Evolutionary conservation across 2,329 filamentous ascomycete species (phyloP), one percentile per base, ranked within the genome.

Genomic region (Diaporthe destruens): DNA sequence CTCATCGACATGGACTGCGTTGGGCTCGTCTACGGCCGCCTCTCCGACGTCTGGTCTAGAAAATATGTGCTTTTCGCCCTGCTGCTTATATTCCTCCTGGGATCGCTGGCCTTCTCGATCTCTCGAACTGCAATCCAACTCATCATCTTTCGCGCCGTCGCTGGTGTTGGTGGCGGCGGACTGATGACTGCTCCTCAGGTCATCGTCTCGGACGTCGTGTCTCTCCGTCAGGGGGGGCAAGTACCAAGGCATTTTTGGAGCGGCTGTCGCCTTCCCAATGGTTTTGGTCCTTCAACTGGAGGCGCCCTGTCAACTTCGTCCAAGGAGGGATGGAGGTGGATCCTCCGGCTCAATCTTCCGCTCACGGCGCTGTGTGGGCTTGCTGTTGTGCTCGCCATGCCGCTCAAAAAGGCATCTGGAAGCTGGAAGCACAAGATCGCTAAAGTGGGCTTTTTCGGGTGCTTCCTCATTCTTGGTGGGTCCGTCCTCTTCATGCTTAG

Each of bases 11-110:
- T n/a, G n/a, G 6, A n/a, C 14, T 23, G 18, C 11, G 3, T 6
- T 32, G 11, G 12, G 16, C n/a, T 36, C 56, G 82, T 92, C 0
- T 91, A 91, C 77, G 89, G 89, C 16, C 85, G 88, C 6, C 76
- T 90, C 5, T 90, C 88, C 1, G 88, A 91, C 77, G 86, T 91
- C 2, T 85, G 90, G 57, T 88, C 88, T 18, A 84, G 89, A 11
- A 91, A 75, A 56, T 18, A 57, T 23, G 61, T 76, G 12, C 57
- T 76, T 6, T 42, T 71, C 2, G 70, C 63, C 2, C 69, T 68
- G 54, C 56, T 73, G 67, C 39, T 53, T 34, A 29, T 76, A 11
- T 76, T 76, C 25, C 42, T 75, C 18, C 14, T 75, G 1, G 75
- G 74, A 0, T 75, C 74, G 6, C 54, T 76, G 16, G 69, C 75